Evolutionary conservation across 2,329 filamentous ascomycete species (phyloP).

Genomic region (Fusarium sp.): DNA sequence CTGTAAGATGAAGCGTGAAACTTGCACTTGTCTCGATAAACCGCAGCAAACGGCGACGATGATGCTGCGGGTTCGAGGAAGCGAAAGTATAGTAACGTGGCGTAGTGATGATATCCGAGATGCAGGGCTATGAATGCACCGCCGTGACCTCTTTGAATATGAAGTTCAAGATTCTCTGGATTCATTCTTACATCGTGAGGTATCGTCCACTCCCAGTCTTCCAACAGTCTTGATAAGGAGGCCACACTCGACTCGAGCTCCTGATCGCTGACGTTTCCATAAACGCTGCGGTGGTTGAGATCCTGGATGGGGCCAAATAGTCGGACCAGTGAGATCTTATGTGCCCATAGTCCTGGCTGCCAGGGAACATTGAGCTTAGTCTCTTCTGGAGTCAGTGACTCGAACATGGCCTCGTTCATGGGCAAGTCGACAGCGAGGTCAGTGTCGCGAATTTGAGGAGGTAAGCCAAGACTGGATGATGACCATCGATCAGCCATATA

Average conservation of each 20-base stretch:
- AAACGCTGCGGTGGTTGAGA: slow-evolving; percentile 50
- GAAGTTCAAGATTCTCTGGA: slow-evolving; percentile 39
- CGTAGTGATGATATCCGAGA: slow-evolving; percentile 57
- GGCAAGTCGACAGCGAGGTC: slow-evolving; percentile 22
- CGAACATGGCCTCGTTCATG: slow-evolving; percentile 51
- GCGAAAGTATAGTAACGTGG: slow-evolving; percentile 57
- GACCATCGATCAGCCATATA: slow-evolving; percentile 42
- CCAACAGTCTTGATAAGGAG: slow-evolving; percentile 21
- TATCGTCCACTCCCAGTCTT: slow-evolving; percentile 33
- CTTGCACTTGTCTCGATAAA: slow-evolving; percentile 43
- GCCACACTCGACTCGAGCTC: slow-evolving; percentile 15
- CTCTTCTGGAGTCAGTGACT: slow-evolving; percentile 23
- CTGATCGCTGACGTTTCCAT: slow-evolving; percentile 17
- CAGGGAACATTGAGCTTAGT: slow-evolving; percentile 5
- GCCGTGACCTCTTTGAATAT: slow-evolving; percentile 49
- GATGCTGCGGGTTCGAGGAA: slow-evolving; percentile 52
- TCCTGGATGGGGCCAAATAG: slow-evolving; percentile 54
- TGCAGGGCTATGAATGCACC: slow-evolving; percentile 56
- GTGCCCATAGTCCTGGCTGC: slow-evolving; percentile 54
- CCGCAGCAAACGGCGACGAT: slow-evolving; percentile 7
- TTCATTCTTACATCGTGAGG: slow-evolving; percentile 22
- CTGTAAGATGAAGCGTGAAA: slow-evolving; percentile 51
- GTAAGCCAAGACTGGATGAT: slow-evolving; percentile 33
- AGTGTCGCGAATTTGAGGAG: slow-evolving; percentile 24
- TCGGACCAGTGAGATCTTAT: slow-evolving; percentile 54